Evolutionary conservation across 768 basidiomycete genomes (phyloP).

Genomic region (Russula lepida): DNA sequence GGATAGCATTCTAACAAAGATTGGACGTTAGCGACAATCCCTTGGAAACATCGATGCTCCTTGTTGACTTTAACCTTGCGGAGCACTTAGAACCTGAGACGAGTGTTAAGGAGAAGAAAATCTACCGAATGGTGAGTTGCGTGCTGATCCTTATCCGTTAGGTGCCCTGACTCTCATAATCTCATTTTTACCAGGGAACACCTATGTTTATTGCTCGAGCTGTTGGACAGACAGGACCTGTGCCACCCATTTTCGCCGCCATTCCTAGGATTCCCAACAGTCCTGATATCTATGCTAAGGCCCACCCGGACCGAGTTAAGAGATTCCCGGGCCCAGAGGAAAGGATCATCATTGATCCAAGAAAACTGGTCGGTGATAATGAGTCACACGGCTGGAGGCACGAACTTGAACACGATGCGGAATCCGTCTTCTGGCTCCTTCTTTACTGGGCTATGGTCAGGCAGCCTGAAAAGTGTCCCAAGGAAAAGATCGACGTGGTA

Average conservation of each 20-base stretch:
- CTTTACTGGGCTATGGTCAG: not conserved
- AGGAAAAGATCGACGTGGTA: no score
- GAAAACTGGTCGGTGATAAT: no score
- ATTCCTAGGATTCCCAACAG: no score
- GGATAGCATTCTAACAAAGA: not conserved
- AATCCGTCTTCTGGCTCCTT: slow-evolving; percentile 3
- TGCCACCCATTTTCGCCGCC: not conserved
- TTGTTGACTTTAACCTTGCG: slow-evolving; percentile 2
- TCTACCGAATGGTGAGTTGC: not conserved
- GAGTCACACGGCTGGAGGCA: no score
- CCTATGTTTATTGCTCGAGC: not conserved
- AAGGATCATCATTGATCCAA: no score
- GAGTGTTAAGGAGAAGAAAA: not conserved
- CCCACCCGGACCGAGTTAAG: no score
- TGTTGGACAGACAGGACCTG: not conserved
- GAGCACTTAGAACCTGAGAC: not conserved
- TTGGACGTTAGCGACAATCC: not conserved
- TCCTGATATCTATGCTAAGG: no score
- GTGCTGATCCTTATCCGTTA: not conserved
- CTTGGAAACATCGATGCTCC: slow-evolving; percentile 1
- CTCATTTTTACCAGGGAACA: not conserved
- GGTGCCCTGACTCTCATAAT: not conserved
- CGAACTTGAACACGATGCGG: not conserved
- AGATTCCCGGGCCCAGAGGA: no score
- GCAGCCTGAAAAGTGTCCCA: not conserved